Percentiles rank a stretch among this genome's conserved stretches.
phyloP scores from a whole-genome alignment of 495 filamentous ascomycete genomes.

The Xylaria curta region DNA sequence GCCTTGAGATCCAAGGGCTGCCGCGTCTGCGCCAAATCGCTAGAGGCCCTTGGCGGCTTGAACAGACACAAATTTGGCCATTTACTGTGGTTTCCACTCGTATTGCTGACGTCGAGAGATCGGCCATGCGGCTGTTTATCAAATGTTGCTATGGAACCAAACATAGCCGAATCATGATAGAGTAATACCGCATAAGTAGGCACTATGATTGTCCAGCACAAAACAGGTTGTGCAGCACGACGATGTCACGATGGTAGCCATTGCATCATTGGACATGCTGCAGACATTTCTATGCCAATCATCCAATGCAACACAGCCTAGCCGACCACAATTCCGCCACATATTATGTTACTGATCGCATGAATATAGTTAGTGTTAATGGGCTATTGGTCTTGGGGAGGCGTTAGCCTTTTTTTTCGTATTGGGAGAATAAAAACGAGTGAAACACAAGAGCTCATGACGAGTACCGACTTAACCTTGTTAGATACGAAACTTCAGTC shows the following conservation, averaged over 20 bases:
- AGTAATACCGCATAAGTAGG: constrained; percentile 1
- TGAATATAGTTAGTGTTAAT: not conserved
- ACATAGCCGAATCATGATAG: not conserved
- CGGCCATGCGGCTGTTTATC: constrained; percentile 11
- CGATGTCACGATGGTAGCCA: constrained; percentile 24
- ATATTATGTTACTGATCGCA: not conserved
- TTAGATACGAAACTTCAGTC: constrained; percentile 6
- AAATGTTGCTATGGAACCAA: not conserved
- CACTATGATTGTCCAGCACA: not conserved
- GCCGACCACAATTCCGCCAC: not conserved
- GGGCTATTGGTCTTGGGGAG: not conserved
- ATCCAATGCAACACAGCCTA: not conserved
- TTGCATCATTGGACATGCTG: constrained; percentile 19
- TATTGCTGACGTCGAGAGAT: constrained; percentile 20
- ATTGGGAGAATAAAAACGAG: not conserved
- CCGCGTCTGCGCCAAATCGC: not conserved
- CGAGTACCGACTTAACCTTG: not conserved
- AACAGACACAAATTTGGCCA: not conserved
- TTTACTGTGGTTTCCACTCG: constrained; percentile 6
- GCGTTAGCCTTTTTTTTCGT: not conserved
- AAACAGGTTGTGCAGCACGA: constrained; percentile 21
- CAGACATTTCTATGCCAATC: constrained; percentile 4
- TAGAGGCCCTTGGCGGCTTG: not conserved
- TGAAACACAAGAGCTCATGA: constrained; percentile 22
- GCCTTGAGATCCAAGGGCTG: not conserved